These are phyloP conservation scores for Fraxinus dipetala DNA, from an alignment of 305 asterid genomes.

Conservation along the genomic window DNA sequence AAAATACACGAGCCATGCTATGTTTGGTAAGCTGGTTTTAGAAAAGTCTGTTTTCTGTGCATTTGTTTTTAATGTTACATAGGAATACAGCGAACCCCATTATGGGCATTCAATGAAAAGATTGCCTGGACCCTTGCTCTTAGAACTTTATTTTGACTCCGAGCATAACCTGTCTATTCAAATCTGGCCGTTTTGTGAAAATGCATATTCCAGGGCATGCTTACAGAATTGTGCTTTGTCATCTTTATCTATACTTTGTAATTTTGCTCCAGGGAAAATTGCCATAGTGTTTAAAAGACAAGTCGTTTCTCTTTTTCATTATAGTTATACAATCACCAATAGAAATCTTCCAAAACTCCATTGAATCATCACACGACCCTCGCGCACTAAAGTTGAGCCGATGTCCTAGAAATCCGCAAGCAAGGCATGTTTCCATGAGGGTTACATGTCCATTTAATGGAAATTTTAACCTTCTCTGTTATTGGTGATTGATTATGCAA, in stretches of 20 bases:
- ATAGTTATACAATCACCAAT: neutral
- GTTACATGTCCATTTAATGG: neutral
- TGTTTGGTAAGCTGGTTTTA: conserved; percentile 71
- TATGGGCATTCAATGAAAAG: conserved; percentile 4
- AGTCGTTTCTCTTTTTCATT: neutral
- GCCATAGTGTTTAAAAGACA: neutral
- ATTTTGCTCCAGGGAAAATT: neutral
- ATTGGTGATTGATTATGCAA: neutral
- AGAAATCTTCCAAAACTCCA: neutral
- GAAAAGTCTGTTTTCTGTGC: conserved; percentile 1
- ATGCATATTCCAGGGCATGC: neutral
- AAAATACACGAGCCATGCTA: conserved; percentile 88
- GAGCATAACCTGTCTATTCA: neutral
- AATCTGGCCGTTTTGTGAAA: neutral
- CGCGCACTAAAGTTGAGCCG: neutral
- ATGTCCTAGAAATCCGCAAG: neutral
- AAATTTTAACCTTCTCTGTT: neutral
- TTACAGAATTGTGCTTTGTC: neutral
- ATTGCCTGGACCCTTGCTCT: neutral
- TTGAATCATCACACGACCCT: neutral
- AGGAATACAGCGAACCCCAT: neutral
- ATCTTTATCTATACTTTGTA: neutral
- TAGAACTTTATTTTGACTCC: conserved; percentile 19
- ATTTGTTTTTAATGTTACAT: conserved; percentile 6
- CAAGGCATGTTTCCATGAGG: neutral